Evolutionary conservation across 495 filamentous ascomycete genomes (phyloP).

Genomic region (Extremus antarcticus): DNA sequence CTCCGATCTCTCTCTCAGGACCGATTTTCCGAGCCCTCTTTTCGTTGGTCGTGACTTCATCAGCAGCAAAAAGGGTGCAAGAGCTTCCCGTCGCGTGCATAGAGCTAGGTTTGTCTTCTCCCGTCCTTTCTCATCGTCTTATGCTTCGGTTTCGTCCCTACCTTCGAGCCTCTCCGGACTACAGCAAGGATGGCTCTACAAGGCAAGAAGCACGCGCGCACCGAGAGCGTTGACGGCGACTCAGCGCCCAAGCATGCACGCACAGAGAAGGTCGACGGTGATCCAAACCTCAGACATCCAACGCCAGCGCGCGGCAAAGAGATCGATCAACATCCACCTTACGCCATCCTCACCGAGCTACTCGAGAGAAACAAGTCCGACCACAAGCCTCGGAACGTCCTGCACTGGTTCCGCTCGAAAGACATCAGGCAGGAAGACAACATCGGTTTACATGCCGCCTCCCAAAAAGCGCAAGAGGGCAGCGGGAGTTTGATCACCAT

Average conservation of each 20-base stretch:
- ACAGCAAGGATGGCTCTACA: background rate
- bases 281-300: constrained; percentile 30
- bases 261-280: constrained; percentile 5
- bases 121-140: background rate
- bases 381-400: constrained; percentile 22
- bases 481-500: constrained; percentile 27
- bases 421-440: constrained; percentile 38
- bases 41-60: background rate
- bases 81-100: background rate
- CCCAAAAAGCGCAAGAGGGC: constrained; percentile 25
- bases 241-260: constrained; percentile 28
- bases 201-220: constrained; percentile 17
- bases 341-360: constrained; percentile 19
- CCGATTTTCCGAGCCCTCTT: background rate
- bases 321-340: constrained; percentile 30
- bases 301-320: constrained; percentile 37
- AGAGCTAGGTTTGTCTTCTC: background rate
- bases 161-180: background rate
- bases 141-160: background rate
- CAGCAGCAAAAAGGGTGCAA: background rate
- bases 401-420: constrained; percentile 35
- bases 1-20: background rate
- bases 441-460: constrained; percentile 30
- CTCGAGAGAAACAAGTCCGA: constrained; percentile 24
- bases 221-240: constrained; percentile 7